These are phyloP conservation scores for Penicillium sp. DNA, from an alignment of 2,329 filamentous ascomycete genomes.

Conservation along the genomic window DNA sequence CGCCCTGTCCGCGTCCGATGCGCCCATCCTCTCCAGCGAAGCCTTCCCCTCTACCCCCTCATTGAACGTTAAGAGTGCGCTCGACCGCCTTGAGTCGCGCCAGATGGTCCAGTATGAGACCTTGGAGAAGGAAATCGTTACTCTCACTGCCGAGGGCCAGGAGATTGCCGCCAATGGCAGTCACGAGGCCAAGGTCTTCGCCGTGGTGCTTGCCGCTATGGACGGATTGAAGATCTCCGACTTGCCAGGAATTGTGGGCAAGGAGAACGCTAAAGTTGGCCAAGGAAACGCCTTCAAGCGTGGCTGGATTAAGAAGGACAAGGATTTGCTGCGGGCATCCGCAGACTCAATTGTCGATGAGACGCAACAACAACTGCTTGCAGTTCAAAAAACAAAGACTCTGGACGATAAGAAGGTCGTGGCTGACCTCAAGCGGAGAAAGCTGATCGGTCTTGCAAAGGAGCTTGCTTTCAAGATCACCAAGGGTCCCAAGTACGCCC, in stretches of 20 bases:
- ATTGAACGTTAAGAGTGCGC: conserved; percentile 73
- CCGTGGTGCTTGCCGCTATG: conserved; percentile 66
- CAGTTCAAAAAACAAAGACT: conserved; percentile 67
- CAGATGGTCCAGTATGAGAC: conserved; percentile 86
- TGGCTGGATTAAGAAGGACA: conserved; percentile 65
- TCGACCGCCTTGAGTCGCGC: conserved; percentile 80
- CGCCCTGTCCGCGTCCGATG: conserved; percentile 59
- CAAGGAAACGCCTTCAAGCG: conserved; percentile 88
- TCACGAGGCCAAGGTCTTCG: conserved; percentile 79
- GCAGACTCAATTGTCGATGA: conserved; percentile 75
- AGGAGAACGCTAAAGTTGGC: conserved; percentile 62
- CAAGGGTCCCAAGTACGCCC: conserved; percentile 85
- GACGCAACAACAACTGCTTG: conserved; percentile 71
- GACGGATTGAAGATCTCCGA: conserved; percentile 80
- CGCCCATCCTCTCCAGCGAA: conserved; percentile 64
- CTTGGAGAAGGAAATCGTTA: conserved; percentile 72
- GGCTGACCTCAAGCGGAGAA: conserved; percentile 84
- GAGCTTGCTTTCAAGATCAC: conserved; percentile 76
- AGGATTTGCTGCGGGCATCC: conserved; percentile 52
- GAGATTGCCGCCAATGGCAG: conserved; percentile 71
- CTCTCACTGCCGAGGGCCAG: conserved; percentile 72
- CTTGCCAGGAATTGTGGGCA: conserved; percentile 50
- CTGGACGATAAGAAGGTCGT: conserved; percentile 72
- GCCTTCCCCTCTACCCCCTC: conserved; percentile 66
- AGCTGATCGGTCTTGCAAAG: conserved; percentile 80